These are phyloP conservation scores for Calonectria fujianensis DNA, from an alignment of 2,329 filamentous ascomycete genomes.

Conservation along the genomic window DNA sequence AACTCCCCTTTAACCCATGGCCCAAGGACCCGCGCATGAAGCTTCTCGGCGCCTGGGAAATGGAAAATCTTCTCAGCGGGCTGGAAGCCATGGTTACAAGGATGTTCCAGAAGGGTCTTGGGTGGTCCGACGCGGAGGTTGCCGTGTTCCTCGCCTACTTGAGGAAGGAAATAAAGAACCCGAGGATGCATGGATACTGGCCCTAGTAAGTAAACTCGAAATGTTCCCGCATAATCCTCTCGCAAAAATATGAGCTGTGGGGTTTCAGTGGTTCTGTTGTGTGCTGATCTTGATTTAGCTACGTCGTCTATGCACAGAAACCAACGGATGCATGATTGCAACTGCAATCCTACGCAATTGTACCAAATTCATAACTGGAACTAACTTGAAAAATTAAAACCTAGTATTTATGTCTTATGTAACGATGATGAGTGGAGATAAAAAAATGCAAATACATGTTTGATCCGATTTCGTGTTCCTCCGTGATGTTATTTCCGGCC, in stretches of 20 bases:
- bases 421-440: not conserved
- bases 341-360: not conserved
- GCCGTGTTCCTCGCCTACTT: slow-evolving; percentile 48
- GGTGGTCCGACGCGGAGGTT: slow-evolving; percentile 49
- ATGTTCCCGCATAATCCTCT: not conserved
- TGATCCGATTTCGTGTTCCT: not conserved
- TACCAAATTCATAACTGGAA: not conserved
- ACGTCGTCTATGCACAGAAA: slow-evolving; percentile 42
- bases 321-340: slow-evolving; percentile 24
- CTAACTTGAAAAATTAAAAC: not conserved
- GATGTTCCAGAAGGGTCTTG: slow-evolving; percentile 57
- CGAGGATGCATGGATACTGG: slow-evolving; percentile 50
- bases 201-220: slow-evolving; percentile 45
- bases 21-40: slow-evolving; percentile 70
- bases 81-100: slow-evolving; percentile 58
- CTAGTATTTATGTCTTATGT: not conserved
- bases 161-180: slow-evolving; percentile 50
- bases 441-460: not conserved
- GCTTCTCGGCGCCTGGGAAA: slow-evolving; percentile 63
- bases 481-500: not conserved
- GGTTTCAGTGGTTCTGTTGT: accelerated
- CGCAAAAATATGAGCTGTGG: not conserved
- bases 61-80: slow-evolving; percentile 50
- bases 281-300: slow-evolving; percentile 37
- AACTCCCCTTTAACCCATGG: slow-evolving; percentile 70